Conservation (phyloP, 768 basidiomycete genomes). For the Rhodotorula toruloides region DNA sequence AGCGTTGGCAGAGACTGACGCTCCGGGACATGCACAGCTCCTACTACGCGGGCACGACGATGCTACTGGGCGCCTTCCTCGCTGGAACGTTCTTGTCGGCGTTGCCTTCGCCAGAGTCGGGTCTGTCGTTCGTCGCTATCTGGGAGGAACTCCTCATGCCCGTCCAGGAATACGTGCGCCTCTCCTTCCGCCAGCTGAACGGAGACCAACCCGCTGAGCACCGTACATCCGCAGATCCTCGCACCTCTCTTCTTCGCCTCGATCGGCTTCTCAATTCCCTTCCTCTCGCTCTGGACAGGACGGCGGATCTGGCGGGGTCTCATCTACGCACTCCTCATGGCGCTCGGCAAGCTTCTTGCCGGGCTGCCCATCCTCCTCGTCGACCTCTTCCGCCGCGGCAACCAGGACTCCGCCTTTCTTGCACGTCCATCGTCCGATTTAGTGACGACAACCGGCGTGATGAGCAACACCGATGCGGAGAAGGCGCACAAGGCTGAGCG, state of each 20-base stretch:
- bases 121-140: slow-evolving; percentile 37
- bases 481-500: no score
- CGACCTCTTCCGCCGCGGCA: background rate
- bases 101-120: slow-evolving; percentile 30
- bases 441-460: no score
- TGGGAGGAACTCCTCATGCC: slow-evolving; percentile 50
- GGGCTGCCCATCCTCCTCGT: slow-evolving; percentile 50
- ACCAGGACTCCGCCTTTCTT: background rate
- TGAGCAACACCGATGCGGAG: no score
- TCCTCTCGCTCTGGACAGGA: slow-evolving; percentile 50
- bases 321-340: slow-evolving; percentile 59
- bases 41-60: slow-evolving; percentile 57
- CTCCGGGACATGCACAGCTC: slow-evolving; percentile 4
- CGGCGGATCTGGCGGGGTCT: slow-evolving; percentile 56
- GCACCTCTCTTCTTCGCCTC: slow-evolving; percentile 64
- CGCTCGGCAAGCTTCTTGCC: slow-evolving; percentile 54
- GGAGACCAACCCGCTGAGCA: background rate
- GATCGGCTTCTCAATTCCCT: slow-evolving; percentile 57
- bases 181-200: background rate
- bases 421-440: no score
- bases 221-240: slow-evolving; percentile 49
- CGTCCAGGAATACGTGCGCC: slow-evolving; percentile 44
- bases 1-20: background rate
- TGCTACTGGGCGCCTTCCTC: slow-evolving; percentile 61
- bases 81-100: slow-evolving; percentile 55